Base-by-base conservation (phyloP, 2,329 filamentous ascomycete genomes). In the Trichoderma koningii region DNA sequence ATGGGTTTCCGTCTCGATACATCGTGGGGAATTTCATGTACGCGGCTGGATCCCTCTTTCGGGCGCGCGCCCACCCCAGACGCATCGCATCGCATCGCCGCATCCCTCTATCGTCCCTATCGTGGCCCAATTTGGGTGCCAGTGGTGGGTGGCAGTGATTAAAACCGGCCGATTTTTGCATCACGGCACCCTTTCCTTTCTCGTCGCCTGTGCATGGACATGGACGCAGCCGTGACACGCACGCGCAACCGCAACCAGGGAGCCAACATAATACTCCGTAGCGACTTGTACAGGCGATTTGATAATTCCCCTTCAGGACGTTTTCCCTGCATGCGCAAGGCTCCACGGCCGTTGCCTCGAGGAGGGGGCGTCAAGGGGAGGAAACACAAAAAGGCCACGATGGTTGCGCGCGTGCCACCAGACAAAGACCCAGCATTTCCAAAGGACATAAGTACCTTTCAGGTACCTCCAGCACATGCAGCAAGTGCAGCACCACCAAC, bases 341-440 rank as follows among this genome's bases (percentile, higher is more conserved):
- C 55, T 56, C 55, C 55, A 56, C 55, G 55, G 30, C n/a, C 55
- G 41, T 28, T 30, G 41, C 23, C 41, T 23, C 44, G 53, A 38
- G 2, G 34, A 7, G 7, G 30, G 7, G 7, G 30, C 12, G 34
- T 38, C 34, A 38, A 38, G 53, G 52, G 34, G 53, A 55, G 17
- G 51, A n/a, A 41, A 41, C 21, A n/a, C 7, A n/a, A 17, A n/a
- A 41, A 26, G 21, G 41, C 59, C 26, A 62, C 48, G 15, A 30
- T 44, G 59, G 59, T 62, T 48, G 59, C 59, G 59, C 53, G 59
- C 59, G 48, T 53, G 38, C 38, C 21, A 56, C 53, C 17, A 23
- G 30, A 34, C 17, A 23, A 34, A 34, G 56, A 19, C 23, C 17
- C 19, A 34, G 19, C 15, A 42, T n/a, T 51, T 61, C 47, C 57